Conservation (phyloP, 257 asterid species). For the Catharanthus roseus region DNA sequence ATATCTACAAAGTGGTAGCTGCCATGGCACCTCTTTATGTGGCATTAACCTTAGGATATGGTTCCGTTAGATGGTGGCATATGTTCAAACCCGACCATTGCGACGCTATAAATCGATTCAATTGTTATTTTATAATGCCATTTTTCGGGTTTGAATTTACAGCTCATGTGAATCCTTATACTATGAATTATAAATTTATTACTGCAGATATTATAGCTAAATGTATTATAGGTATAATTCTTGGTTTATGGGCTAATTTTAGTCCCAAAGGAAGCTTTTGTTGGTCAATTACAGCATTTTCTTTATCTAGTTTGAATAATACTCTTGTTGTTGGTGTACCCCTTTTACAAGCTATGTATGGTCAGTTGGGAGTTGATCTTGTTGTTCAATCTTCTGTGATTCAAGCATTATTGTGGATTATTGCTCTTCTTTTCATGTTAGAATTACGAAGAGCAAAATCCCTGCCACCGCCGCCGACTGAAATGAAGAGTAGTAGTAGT, state of each 20-base stretch:
- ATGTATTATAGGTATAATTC: conserved; percentile 16
- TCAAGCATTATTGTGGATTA: conserved; percentile 25
- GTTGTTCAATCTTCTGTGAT: conserved; percentile 55
- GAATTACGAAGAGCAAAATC: conserved; percentile 17
- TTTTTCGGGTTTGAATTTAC: conserved; percentile 66
- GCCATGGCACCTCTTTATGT: conserved; percentile 53
- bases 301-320: conserved; percentile 49
- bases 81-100: conserved; percentile 69
- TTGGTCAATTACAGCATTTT: conserved; percentile 63
- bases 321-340: conserved; percentile 75
- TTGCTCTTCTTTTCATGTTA: conserved; percentile 20
- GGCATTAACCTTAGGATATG: conserved; percentile 59
- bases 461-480: too few species aligned
- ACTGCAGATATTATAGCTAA: conserved; percentile 57
- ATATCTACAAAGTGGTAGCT: conserved; percentile 50
- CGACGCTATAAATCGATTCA: conserved; percentile 65
- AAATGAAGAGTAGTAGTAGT: not conserved
- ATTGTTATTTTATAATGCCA: conserved; percentile 61
- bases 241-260: conserved; percentile 50
- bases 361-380: conserved; percentile 42
- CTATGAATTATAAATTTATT: conserved; percentile 55
- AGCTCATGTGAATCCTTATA: conserved; percentile 52
- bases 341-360: conserved; percentile 63
- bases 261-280: conserved; percentile 27
- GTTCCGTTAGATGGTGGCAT: conserved; percentile 57